Evolutionary conservation across 176 grass and related monocot species (phyloP).

Genomic region (Melocanna baccifera): DNA sequence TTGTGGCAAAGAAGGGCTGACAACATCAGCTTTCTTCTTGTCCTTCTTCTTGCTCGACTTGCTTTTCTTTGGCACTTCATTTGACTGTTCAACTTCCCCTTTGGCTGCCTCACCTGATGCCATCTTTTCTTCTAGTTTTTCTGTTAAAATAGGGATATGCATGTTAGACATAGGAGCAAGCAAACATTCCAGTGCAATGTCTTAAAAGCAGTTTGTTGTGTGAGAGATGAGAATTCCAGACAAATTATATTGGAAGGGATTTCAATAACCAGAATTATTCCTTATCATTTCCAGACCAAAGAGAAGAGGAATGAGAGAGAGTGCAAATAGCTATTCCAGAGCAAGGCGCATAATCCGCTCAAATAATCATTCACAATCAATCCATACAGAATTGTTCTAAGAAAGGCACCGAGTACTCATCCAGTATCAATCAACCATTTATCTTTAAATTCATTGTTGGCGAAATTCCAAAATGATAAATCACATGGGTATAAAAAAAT

Average conservation of each 20-base stretch:
- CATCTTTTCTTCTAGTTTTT: conserved; percentile 70
- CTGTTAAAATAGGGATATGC: too few species aligned
- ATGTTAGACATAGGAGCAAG: conserved; percentile 1
- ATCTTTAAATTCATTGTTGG: too few species aligned
- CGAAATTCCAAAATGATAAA: too few species aligned
- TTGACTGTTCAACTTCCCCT: conserved; percentile 27
- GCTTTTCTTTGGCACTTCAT: conserved; percentile 49
- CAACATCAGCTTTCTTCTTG: conserved; percentile 49
- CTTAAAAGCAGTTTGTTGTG: not conserved
- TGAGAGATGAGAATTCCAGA: not conserved
- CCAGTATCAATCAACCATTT: too few species aligned
- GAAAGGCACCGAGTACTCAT: too few species aligned
- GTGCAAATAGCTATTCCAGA: too few species aligned
- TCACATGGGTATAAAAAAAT: too few species aligned
- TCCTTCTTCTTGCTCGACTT: conserved; percentile 44
- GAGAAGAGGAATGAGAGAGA: too few species aligned
- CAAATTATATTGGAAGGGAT: not conserved
- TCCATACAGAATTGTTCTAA: too few species aligned
- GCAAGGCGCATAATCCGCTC: too few species aligned
- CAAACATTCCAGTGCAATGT: conserved; percentile 4
- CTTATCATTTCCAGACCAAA: not conserved
- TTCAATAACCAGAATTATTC: not conserved
- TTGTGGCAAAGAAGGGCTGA: conserved; percentile 31
- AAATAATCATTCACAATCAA: too few species aligned
- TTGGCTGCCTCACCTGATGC: conserved; percentile 24